Base-by-base conservation (phyloP, 495 filamentous ascomycete species). In the Talaromyces stipitatus region DNA sequence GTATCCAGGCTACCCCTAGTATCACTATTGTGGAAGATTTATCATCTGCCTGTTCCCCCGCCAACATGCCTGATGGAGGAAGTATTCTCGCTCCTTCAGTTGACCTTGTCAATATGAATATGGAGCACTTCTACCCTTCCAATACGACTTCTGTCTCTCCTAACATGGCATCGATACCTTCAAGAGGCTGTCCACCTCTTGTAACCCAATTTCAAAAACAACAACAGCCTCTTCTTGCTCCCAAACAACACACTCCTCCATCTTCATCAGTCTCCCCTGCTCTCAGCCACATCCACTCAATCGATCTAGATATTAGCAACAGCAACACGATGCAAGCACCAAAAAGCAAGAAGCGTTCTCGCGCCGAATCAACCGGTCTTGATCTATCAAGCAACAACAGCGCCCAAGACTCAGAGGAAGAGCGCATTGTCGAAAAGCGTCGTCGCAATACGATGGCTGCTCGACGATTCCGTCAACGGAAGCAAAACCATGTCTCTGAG, bases 401-500 rank as follows among this genome's bases (percentile, higher is more conserved):
- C 23, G 54, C 54, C 14, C 54, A 55, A 41, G 54, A 55, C 10
- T 55, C 54, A 7, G 54, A 55, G 46, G 54, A 55, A 18, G 54
- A 55, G 23, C 32, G 36, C 33, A 41, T 45, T 9, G 38, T 55
- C 32, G 54, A 55, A 30, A 83, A 80, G 64, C 79, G 81, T 14
- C 72, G 75, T 29, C 77, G 79, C 45, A 84, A 87, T 61, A 83
- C 83, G 54, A 65, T 86, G 45, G 79, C 81, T 1, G 80, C 83
- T 36, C 78, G 82, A 57, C 78, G 82, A 57, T 89, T 83, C 64
- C 77, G 85, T 16, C 74, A 85, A 65, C 82, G 77, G 56, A 78
- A 82, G 58, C 73, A 85, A 26, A 79, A 82, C 61, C 78, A 78
- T 54, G 74, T 87, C 61, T 66, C 72, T 50, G 76, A 77, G 56